A percentile compares a stretch with the other conserved stretches of the same genome.
These are phyloP conservation scores for Entomortierella beljakovae DNA, from an alignment of 192 early-diverging fungal genomes.

Conservation along the genomic window DNA sequence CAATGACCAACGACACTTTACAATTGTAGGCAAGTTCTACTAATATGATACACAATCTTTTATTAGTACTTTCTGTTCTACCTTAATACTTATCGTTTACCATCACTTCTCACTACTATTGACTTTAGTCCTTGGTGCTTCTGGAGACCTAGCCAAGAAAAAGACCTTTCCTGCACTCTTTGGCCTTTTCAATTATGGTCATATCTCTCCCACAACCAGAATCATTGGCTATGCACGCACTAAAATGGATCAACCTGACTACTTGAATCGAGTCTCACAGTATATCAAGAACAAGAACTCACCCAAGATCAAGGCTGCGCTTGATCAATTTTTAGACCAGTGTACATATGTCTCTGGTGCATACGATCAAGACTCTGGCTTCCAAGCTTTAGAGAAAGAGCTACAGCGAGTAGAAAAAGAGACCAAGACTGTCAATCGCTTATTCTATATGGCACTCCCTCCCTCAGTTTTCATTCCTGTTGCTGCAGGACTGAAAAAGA, in stretches of 20 bases:
- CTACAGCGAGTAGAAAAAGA: conserved; percentile 70
- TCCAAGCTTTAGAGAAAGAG: conserved; percentile 68
- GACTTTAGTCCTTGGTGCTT: conserved; percentile 77
- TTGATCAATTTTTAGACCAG: conserved; percentile 72
- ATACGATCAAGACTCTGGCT: conserved; percentile 84
- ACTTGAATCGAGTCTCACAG: conserved; percentile 77
- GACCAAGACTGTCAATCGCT: conserved; percentile 54
- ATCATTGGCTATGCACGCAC: conserved; percentile 96
- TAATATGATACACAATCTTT: neutral
- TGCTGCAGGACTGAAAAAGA: conserved; percentile 74
- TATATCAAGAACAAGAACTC: conserved; percentile 66
- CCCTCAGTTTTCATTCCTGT: conserved; percentile 92
- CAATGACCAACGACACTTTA: conserved; percentile 27
- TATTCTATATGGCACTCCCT: conserved; percentile 90
- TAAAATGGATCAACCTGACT: conserved; percentile 80
- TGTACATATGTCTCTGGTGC: conserved; percentile 84
- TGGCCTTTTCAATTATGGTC: conserved; percentile 82
- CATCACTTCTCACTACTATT: conserved; percentile 1
- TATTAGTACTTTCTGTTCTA: neutral
- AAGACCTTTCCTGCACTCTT: conserved; percentile 97
- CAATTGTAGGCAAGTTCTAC: conserved; percentile 29
- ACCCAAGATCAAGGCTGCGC: conserved; percentile 60
- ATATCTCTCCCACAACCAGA: conserved; percentile 75
- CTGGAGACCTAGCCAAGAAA: conserved; percentile 95
- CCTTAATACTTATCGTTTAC: neutral